Conservation (phyloP, 768 basidiomycete genomes). For the button mushroom (Agaricus bisporus) region DNA sequence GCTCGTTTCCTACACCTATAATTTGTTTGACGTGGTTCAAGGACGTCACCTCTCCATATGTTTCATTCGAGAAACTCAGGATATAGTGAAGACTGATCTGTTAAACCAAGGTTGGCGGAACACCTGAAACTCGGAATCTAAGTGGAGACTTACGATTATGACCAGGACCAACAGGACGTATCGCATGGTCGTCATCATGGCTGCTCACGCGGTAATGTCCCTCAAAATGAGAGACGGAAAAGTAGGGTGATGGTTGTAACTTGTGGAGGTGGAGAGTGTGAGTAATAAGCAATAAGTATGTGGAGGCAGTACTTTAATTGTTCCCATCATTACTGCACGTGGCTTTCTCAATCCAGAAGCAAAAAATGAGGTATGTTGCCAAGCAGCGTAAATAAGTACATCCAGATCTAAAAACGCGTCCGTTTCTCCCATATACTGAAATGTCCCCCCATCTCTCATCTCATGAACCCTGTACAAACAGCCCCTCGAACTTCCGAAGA, state of each 20-base stretch:
- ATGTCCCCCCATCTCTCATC: not conserved
- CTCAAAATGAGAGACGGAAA: conserved; percentile 8
- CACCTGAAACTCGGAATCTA: not conserved
- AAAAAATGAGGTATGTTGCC: too few relatives aligned
- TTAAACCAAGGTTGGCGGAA: not conserved
- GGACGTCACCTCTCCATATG: conserved; percentile 57
- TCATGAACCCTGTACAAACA: conserved; percentile 22
- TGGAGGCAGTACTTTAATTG: too few relatives aligned
- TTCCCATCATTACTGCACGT: not conserved
- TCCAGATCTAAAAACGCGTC: too few relatives aligned
- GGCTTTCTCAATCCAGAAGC: not conserved
- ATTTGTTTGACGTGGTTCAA: conserved; percentile 36
- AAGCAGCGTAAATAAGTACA: not conserved
- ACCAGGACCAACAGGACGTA: conserved; percentile 46
- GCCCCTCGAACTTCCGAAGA: conserved; percentile 28
- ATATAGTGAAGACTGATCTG: conserved; percentile 58
- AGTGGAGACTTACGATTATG: conserved; percentile 30
- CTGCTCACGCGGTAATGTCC: conserved; percentile 12
- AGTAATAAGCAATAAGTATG: not conserved
- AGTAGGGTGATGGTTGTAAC: too few relatives aligned
- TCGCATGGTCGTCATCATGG: conserved; percentile 53
- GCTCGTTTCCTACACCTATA: conserved; percentile 16
- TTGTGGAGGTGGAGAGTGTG: not conserved
- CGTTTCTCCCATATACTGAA: not conserved
- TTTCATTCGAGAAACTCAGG: conserved; percentile 59